Evolutionary conservation across 1,139 yeast species (phyloP).

Genomic region (Sugiyamaella novakii): DNA sequence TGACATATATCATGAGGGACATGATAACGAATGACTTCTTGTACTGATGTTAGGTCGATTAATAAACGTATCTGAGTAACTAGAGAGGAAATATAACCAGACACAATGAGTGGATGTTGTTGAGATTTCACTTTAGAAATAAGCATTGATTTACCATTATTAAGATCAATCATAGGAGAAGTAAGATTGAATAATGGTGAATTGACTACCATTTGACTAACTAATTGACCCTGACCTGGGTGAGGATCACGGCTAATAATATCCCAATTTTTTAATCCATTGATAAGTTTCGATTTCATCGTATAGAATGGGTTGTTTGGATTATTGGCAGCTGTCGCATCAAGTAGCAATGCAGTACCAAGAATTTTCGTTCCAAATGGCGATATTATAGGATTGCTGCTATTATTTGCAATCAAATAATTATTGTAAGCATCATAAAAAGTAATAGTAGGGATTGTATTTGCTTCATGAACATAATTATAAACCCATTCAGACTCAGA

Average conservation of each 20-base stretch:
- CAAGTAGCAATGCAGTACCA: constrained; percentile 32
- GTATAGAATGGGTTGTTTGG: constrained; percentile 16
- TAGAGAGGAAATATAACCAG: constrained; percentile 28
- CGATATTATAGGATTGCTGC: constrained; percentile 23
- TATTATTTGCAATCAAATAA: constrained; percentile 17
- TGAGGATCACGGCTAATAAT: constrained; percentile 29
- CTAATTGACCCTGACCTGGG: constrained; percentile 34
- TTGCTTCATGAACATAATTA: constrained; percentile 19
- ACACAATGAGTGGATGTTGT: constrained; percentile 34
- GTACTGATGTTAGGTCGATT: constrained; percentile 32
- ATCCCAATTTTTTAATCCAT: constrained; percentile 27
- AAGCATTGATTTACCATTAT: constrained; percentile 24
- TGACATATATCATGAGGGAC: constrained; percentile 35
- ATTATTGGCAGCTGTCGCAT: constrained; percentile 19
- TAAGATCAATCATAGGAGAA: constrained; percentile 26
- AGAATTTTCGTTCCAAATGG: constrained; percentile 33
- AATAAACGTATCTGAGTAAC: constrained; percentile 33
- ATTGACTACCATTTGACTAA: constrained; percentile 27
- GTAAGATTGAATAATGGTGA: constrained; percentile 26
- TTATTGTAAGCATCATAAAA: constrained; percentile 17
- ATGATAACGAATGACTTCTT: constrained; percentile 33
- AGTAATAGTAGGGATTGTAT: constrained; percentile 12
- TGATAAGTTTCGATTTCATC: constrained; percentile 12
- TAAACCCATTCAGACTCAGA: constrained; percentile 33
- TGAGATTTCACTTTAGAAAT: constrained; percentile 26